These are phyloP conservation scores for Fraxinus excelsior DNA, from an alignment of 257 asterid species.

Conservation along the genomic window DNA sequence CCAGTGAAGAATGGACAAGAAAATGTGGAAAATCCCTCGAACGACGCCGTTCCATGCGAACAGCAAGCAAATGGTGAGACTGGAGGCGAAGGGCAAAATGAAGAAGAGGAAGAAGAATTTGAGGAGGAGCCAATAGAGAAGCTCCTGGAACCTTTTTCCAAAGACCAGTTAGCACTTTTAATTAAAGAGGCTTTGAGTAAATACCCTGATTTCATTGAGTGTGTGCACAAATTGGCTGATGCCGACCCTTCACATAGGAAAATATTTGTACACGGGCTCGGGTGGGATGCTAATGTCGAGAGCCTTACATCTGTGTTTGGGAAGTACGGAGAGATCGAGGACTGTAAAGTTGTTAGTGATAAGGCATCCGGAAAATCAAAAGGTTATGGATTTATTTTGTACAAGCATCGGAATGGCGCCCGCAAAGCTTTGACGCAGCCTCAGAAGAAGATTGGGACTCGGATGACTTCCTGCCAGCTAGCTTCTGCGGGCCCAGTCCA, in stretches of 20 bases:
- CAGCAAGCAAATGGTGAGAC: conserved; percentile 32
- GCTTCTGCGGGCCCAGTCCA: conserved; percentile 96
- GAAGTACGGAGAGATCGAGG: conserved; percentile 91
- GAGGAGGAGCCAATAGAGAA: conserved; percentile 3
- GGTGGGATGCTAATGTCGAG: conserved; percentile 89
- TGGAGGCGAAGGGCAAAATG: conserved; percentile 31
- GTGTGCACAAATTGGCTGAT: conserved; percentile 66
- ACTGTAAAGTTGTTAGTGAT: conserved; percentile 87
- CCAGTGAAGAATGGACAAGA: conserved; percentile 25
- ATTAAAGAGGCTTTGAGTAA: conserved; percentile 65
- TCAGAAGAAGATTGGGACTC: conserved; percentile 80
- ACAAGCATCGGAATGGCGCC: conserved; percentile 72
- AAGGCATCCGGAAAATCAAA: conserved; percentile 78
- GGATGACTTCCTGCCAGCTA: conserved; percentile 90
- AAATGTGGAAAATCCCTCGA: conserved; percentile 31
- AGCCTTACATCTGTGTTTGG: conserved; percentile 60
- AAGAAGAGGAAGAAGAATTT: not conserved
- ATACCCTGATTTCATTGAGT: conserved; percentile 62
- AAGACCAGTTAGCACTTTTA: conserved; percentile 71
- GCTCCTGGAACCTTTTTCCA: conserved; percentile 77
- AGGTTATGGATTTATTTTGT: conserved; percentile 86
- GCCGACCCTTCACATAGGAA: conserved; percentile 91
- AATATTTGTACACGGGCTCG: conserved; percentile 91
- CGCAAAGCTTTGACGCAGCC: conserved; percentile 74
- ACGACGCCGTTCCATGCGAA: conserved; percentile 17